Evolutionary conservation across 495 filamentous ascomycete genomes (phyloP), one percentile per base, ranked within the genome.

Genomic region (Talaromyces liani): DNA sequence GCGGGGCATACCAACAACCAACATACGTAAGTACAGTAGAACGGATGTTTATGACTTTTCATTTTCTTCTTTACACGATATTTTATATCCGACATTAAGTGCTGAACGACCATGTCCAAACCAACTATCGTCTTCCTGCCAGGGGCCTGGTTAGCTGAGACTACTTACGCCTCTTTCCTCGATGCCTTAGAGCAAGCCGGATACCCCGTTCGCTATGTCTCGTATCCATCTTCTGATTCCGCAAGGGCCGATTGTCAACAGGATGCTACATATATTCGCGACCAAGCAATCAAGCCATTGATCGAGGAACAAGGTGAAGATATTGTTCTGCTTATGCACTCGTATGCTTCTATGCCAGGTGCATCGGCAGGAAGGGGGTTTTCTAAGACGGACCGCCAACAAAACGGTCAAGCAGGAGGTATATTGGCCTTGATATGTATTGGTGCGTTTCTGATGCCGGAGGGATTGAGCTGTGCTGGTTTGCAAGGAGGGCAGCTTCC

Each of bases 311-410:
- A 64, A 29, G 71, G 72, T 31, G 63, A 64, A 58, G 71, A 75
- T 24, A 64, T 73, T 6, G 56, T 71, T 10, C 60, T 75, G 1
- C 27, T 75, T 7, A 65, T 73, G 65, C 74, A 76, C 59, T 75
- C 72, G 1, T 76, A 76, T 54, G 71, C 66, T 0, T 69, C 71
- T 4, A 71, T 73, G 63, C 71, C 70, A 12, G 72, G 72, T 1
- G 64, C 68, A 1, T 67, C 67, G 4, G 72, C 71, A 4, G 71
- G 69, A 0, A 53, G 14, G 5, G 68, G 69, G 0, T 47, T 70
- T 9, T 55, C 61, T 16, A 70, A 67, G 41, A 62, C 65, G 0
- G 61, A 68, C 31, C 67, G 67, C n/a, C n/a, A 25, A 16, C 51
- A 62, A 58, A 60, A 69, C 6, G 66, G 66, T 27, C 66, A 72